Evolutionary conservation across 805 yeast genomes (phyloP).

Genomic region (Candida vartiovaarae): DNA sequence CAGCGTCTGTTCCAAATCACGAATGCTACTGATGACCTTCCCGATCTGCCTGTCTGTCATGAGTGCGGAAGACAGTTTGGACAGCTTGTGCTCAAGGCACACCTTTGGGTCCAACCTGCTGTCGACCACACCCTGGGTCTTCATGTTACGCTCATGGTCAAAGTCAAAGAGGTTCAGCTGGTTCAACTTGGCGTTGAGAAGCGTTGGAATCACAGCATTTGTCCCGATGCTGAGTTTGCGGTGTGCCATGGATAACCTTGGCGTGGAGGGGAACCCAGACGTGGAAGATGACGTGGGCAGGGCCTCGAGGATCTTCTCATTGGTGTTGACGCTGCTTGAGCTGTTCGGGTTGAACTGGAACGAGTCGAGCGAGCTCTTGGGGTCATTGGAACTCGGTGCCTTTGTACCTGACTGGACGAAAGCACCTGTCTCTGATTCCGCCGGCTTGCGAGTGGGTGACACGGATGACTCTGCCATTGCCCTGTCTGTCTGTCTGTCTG

Average conservation of each 20-base stretch:
- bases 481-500: too few species aligned
- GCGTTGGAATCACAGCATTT: conserved; percentile 19
- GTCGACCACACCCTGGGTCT: conserved; percentile 4
- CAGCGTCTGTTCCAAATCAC: conserved; percentile 25
- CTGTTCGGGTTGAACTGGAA: background rate
- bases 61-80: conserved; percentile 14
- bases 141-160: conserved; percentile 4
- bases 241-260: conserved; percentile 1
- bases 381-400: too few species aligned
- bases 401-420: too few species aligned
- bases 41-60: conserved; percentile 23
- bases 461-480: too few species aligned
- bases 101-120: conserved; percentile 1
- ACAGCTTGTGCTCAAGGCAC: conserved; percentile 13
- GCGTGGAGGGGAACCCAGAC: conserved; percentile 5
- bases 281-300: conserved; percentile 8
- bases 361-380: background rate
- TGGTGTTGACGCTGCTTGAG: conserved; percentile 1
- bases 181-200: conserved; percentile 23
- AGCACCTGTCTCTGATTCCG: too few species aligned
- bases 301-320: conserved; percentile 17
- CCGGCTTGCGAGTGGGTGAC: too few species aligned
- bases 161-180: conserved; percentile 20
- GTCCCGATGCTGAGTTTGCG: conserved; percentile 18
- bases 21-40: conserved; percentile 22